Base-by-base conservation (phyloP, 768 basidiomycete species). In the Peribolospora kevripleyi region DNA sequence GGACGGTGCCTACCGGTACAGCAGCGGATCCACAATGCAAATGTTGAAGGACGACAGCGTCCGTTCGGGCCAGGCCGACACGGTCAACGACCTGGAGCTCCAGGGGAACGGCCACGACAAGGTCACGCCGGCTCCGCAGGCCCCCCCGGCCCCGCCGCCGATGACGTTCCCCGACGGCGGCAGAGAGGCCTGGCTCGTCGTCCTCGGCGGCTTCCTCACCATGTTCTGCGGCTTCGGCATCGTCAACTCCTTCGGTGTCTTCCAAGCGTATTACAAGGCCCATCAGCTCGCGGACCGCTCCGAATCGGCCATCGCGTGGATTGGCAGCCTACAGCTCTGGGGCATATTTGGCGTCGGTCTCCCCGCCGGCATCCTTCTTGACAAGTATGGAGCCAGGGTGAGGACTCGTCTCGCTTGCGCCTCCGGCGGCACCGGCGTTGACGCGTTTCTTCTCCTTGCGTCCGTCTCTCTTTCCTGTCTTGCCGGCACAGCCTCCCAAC, bases 241-340 rank as follows among this genome's bases (percentile, higher is more conserved):
- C 51, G 59, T 68, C 53, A 70, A 70, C 54, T 61, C 63, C 0
- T 69, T 63, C 42, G 70, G 70, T 42, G 68, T 66, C 3, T 70
- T 65, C 60, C 65, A 68, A 54, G 64, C 65, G 7, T 70, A 67
- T 60, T 71, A 70, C 55, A 53, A 59, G 8, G 54, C 59, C 9
- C 56, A 46, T 7, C 65, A 64, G 2, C 63, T 61, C 54, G 60
- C 63, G 0, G 7, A 50, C 3, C 51, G 60, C 6, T 52, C 58
- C 6, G 55, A 61, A 3, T 62, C 61, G 10, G 59, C 55, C 38
- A 67, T 67, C 54, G 54, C 61, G 9, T 67, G 66, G 66, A 58
- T 67, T 43, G 66, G 65, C 2, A 54, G 54, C 2, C 54, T 63
- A 5, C 66, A 66, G 53, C 55, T 64, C 4, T 66, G 64, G 57